These are phyloP conservation scores for Sporisorium reilianum DNA, from an alignment of 1,284 basidiomycete species.

Conservation along the genomic window DNA sequence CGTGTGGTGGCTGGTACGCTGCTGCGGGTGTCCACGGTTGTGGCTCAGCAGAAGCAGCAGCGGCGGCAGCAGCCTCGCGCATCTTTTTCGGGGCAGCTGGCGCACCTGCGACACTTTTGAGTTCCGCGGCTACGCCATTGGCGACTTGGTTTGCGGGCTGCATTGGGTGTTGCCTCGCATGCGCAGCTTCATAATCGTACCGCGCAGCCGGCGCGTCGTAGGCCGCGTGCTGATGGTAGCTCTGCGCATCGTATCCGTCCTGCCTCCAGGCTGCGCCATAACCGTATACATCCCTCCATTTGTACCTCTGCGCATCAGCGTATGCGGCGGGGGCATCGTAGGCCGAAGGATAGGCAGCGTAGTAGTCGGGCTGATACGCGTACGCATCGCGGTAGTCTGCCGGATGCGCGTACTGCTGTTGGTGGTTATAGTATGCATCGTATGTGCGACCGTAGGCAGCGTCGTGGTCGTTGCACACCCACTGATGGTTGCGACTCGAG, in stretches of 20 bases:
- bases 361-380: not conserved
- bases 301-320: conserved; percentile 8
- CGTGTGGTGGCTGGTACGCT: conserved; percentile 3
- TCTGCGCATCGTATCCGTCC: conserved; percentile 5
- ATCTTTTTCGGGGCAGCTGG: conserved; percentile 31
- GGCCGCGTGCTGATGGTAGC: not conserved
- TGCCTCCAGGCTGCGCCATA: not conserved
- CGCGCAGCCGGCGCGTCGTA: not conserved
- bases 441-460: not conserved
- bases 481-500: conserved; percentile 8
- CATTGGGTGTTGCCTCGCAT: not conserved
- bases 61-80: conserved; percentile 18
- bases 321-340: not conserved
- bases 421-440: not conserved
- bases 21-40: too few species aligned
- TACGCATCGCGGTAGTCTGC: conserved; percentile 1
- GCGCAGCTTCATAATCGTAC: conserved; percentile 8
- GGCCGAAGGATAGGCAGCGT: conserved; percentile 10
- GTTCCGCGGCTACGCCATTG: not conserved
- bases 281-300: not conserved
- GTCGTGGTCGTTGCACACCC: conserved; percentile 3
- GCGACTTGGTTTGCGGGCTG: not conserved
- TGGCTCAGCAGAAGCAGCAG: not conserved
- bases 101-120: conserved; percentile 6
- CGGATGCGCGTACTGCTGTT: conserved; percentile 1